Conservation (phyloP, 768 basidiomycete species). For the Hygrophoropsis aurantiaca region DNA sequence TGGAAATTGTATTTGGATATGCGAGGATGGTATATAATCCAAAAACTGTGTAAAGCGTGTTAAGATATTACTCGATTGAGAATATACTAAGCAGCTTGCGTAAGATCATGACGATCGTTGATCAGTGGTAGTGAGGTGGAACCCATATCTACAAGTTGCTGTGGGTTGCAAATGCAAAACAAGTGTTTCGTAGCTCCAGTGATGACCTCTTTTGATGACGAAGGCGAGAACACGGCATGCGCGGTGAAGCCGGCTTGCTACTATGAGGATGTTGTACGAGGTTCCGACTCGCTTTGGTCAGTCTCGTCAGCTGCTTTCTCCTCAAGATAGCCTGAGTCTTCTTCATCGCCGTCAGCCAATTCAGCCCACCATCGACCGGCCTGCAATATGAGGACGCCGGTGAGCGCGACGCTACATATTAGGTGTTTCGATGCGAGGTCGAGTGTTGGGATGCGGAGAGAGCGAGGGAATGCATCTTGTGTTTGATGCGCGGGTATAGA, state of each 20-base stretch:
- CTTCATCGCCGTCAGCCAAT: constrained; percentile 61
- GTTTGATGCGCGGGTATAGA: constrained; percentile 52
- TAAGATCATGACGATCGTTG: too few species aligned
- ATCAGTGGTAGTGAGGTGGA: too few species aligned
- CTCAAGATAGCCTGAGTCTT: constrained; percentile 36
- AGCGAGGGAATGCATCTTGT: constrained; percentile 60
- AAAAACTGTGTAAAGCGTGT: background rate
- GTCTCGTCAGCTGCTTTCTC: constrained; percentile 25
- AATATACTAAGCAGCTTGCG: too few species aligned
- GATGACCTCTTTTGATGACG: too few species aligned
- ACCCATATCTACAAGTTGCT: too few species aligned
- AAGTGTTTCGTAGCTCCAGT: too few species aligned
- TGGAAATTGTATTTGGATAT: too few species aligned
- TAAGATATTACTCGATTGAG: background rate
- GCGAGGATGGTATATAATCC: background rate
- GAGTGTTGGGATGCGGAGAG: constrained; percentile 62
- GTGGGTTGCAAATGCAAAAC: too few species aligned
- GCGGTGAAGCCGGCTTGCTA: too few species aligned
- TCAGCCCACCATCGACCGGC: constrained; percentile 87
- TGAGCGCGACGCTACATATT: constrained; percentile 84
- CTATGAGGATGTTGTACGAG: background rate
- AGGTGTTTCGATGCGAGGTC: constrained; percentile 84
- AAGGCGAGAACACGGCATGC: too few species aligned
- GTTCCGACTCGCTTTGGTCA: constrained; percentile 6
- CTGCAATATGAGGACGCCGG: constrained; percentile 82